A percentile compares a stretch with the other conserved stretches of the same genome.
These are phyloP conservation scores for Penstemon barbatus DNA, from an alignment of 257 asterid species.

Conservation along the genomic window DNA sequence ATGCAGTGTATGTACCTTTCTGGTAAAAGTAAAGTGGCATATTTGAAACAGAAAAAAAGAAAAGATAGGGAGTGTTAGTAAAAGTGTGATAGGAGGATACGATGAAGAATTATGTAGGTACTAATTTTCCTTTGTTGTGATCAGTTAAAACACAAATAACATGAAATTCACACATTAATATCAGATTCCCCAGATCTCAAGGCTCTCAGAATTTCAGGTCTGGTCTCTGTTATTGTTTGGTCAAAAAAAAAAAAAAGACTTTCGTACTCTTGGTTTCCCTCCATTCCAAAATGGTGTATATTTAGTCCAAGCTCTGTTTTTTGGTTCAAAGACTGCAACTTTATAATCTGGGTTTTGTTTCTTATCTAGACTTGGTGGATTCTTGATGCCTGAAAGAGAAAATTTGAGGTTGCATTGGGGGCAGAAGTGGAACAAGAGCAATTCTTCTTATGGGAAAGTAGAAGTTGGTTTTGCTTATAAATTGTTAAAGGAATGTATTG, in stretches of 20 bases:
- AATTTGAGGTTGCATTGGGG: conserved; percentile 34
- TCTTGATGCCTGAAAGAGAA: conserved; percentile 21
- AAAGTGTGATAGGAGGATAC: conserved; percentile 30
- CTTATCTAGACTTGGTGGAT: conserved; percentile 21
- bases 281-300: conserved; percentile 26
- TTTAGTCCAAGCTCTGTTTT: conserved; percentile 8
- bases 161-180: conserved; percentile 34
- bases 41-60: no score
- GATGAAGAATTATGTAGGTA: conserved; percentile 7
- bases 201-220: conserved; percentile 49
- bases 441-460: conserved; percentile 28
- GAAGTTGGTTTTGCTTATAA: conserved; percentile 32
- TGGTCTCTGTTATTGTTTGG: conserved; percentile 36
- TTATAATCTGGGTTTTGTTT: conserved; percentile 39
- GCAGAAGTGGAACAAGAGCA: conserved; percentile 26
- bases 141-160: neutral
- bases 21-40: conserved; percentile 23
- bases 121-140: no score
- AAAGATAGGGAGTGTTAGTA: conserved; percentile 4
- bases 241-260: conserved; percentile 30
- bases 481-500: conserved; percentile 33
- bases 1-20: conserved; percentile 59
- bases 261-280: no score
- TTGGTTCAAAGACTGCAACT: conserved; percentile 29
- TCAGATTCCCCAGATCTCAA: conserved; percentile 63